Base-by-base conservation (phyloP, 257 asterid genomes). In the Penstemon newberryi region DNA sequence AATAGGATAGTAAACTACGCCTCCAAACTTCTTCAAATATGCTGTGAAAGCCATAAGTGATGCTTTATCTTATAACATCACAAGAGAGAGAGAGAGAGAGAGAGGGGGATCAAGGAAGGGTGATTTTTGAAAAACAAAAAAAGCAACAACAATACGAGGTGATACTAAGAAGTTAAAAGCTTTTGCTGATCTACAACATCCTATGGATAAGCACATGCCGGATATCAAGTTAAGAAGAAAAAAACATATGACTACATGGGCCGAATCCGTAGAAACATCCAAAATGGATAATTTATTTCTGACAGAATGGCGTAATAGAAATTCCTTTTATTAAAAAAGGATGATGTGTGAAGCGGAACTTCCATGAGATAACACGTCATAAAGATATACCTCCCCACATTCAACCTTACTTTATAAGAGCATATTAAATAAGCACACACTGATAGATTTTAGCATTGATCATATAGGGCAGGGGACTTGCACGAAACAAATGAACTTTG, bases 281-380 rank as follows among this genome's bases (percentile, higher is more conserved):
- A 42, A 52, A 71, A 53, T 19, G 33, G 33, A 25, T 33, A 1
- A 25, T 25, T 25, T 60, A 12, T 39, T 43, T 19, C 56, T 12
- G 60, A 57, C 33, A 60, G 3, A 42, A 57, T 58, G 45, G 47
- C 1, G 36, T 52, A 12, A 13, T 43, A 39, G 60, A 25, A 25
- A 2, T 25, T 25, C 33, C 52, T 66, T 33, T 42, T 52, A 38
- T 58, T 18, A 44, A 43, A 18, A 73, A 58, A 59, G 43, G 57
- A 13, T 41, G 13, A 54, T 15, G 44, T 9, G 38, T 33, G 46
- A 44, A 54, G 40, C 49, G 52, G 52, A 45, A 6, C 61, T 7
- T 1, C 18, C 25, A n/a, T n/a, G 57, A 65, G 64, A 40, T 50
- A 77, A 63, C 66, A 25, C 42, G 58, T 41, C 67, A 70, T 45